Conservation (phyloP, 2,329 filamentous ascomycete genomes). For the Scytalidium lignicola region DNA sequence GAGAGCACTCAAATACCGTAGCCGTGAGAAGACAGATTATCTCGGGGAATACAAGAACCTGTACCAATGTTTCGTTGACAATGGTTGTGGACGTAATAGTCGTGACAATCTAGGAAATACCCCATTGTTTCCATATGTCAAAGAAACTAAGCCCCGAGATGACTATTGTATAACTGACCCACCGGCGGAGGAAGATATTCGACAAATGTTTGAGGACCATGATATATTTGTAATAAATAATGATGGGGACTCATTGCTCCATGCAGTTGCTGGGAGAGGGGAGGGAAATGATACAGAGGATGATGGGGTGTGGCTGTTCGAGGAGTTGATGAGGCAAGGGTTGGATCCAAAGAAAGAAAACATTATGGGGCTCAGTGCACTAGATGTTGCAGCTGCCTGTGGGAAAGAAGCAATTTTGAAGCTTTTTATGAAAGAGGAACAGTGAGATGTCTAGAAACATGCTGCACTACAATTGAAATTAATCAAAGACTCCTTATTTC, state of each 20-base stretch:
- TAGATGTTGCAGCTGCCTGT: constrained; percentile 31
- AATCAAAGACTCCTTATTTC: no score
- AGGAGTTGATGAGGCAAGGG: constrained; percentile 20
- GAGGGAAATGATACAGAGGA: neutral
- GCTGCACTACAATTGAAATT: no score
- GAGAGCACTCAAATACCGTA: no score
- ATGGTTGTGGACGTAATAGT: neutral
- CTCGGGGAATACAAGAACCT: no score
- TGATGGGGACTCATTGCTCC: constrained; percentile 25
- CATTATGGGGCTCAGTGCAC: constrained; percentile 21
- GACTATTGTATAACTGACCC: neutral
- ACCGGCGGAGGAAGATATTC: constrained; percentile 1
- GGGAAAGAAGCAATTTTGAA: constrained; percentile 21
- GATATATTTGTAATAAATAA: constrained; percentile 24
- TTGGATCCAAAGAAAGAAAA: constrained; percentile 28
- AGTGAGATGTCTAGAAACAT: no score
- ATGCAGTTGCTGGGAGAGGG: constrained; percentile 19
- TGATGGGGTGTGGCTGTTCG: constrained; percentile 16
- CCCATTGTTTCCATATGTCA: constrained; percentile 4
- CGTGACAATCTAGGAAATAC: constrained; percentile 2
- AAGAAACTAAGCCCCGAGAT: neutral
- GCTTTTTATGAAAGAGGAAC: constrained; percentile 20
- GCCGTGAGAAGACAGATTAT: no score
- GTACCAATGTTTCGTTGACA: neutral
- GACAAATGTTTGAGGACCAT: constrained; percentile 3